phyloP scores from a whole-genome alignment of 2,329 filamentous ascomycete genomes.

The Trichoderma atrobrunneum region DNA sequence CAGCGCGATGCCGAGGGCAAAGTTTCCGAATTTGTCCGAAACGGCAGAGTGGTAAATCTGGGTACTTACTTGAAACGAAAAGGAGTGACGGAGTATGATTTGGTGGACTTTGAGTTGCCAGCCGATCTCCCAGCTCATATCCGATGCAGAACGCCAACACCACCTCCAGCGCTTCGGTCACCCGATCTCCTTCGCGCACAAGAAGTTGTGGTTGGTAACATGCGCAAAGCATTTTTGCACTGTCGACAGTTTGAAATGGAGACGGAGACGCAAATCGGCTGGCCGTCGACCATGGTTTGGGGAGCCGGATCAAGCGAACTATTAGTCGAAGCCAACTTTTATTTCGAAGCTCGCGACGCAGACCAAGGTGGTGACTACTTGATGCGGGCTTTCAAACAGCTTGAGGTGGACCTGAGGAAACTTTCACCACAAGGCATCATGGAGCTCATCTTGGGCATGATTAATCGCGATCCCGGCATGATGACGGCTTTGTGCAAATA shows the following conservation, averaged over 20 bases:
- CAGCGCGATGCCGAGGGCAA: conserved; percentile 53
- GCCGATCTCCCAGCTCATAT: conserved; percentile 44
- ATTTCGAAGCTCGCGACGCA: conserved; percentile 40
- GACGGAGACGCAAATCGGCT: conserved; percentile 37
- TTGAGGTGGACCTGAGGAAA: conserved; percentile 43
- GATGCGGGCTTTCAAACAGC: conserved; percentile 43
- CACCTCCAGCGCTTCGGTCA: conserved; percentile 41
- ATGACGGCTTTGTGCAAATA: conserved; percentile 48
- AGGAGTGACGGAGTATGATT: conserved; percentile 52
- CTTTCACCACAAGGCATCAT: conserved; percentile 44
- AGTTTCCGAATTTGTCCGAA: conserved; percentile 51
- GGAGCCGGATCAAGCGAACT: conserved; percentile 44
- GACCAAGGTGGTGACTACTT: conserved; percentile 41
- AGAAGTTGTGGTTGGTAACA: conserved; percentile 43
- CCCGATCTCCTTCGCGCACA: conserved; percentile 44
- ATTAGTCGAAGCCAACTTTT: conserved; percentile 43
- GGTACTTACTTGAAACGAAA: conserved; percentile 53
- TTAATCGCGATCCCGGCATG: conserved; percentile 43
- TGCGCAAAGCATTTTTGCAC: conserved; percentile 44
- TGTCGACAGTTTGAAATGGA: conserved; percentile 44
- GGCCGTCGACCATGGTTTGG: conserved; percentile 44
- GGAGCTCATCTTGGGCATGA: conserved; percentile 44
- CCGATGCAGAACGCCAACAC: conserved; percentile 45
- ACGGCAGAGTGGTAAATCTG: conserved; percentile 51
- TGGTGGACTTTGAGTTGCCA: conserved; percentile 45